phyloP scores from a whole-genome alignment of 2,329 filamentous ascomycete genomes.

The Ceratocystis papillata region DNA sequence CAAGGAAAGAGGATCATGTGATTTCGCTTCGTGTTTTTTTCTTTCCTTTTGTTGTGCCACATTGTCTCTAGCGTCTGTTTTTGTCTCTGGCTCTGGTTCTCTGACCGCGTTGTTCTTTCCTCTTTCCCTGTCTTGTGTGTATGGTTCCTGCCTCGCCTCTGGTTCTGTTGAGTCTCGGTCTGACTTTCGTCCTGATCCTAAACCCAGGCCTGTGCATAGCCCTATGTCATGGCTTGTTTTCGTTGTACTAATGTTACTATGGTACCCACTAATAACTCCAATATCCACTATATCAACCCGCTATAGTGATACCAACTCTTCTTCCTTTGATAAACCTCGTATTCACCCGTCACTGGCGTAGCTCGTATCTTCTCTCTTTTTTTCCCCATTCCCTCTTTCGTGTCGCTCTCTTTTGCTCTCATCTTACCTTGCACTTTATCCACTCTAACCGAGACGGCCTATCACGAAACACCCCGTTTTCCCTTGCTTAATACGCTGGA shows the following conservation, averaged over 20 bases:
- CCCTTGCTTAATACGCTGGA: no score
- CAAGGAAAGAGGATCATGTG: neutral
- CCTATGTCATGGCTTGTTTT: neutral
- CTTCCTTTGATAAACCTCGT: neutral
- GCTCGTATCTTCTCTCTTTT: slow-evolving; percentile 2
- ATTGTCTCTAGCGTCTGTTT: no score
- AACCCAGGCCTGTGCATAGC: neutral
- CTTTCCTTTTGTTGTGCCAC: neutral
- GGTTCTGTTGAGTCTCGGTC: neutral
- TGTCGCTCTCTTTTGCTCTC: no score
- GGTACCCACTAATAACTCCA: neutral
- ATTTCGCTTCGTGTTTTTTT: neutral
- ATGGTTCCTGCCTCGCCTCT: neutral
- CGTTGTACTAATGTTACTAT: neutral
- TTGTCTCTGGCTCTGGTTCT: neutral
- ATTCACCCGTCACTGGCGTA: neutral
- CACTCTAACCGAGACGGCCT: no score
- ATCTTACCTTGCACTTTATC: no score
- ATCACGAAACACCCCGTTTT: no score
- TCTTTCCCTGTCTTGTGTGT: neutral
- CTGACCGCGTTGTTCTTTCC: neutral
- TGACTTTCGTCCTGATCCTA: neutral
- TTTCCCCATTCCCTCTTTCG: neutral
- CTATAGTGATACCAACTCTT: neutral
- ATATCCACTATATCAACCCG: neutral